Conservation (phyloP, 2,329 filamentous ascomycete genomes). For the Alternaria viburni region DNA sequence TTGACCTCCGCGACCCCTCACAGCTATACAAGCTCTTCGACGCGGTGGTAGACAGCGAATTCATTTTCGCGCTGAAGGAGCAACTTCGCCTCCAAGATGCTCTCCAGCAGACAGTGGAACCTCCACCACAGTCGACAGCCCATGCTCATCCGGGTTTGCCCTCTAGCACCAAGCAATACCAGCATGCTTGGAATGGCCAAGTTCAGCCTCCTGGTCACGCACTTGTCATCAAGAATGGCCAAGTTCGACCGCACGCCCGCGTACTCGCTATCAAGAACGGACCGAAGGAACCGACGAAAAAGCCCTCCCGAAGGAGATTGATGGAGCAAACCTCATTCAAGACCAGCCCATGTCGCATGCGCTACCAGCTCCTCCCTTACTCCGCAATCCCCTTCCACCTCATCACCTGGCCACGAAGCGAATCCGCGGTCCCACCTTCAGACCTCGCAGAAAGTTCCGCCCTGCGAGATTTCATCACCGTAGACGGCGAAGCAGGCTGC, state of each 20-base stretch:
- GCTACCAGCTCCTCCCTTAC: not conserved
- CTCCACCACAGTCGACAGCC: not conserved
- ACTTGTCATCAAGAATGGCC: not conserved
- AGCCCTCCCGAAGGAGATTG: not conserved
- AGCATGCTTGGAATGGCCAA: not conserved
- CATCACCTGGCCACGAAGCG: not conserved
- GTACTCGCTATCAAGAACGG: not conserved
- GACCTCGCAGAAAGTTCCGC: not conserved
- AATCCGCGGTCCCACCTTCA: not conserved
- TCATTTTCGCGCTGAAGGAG: not conserved
- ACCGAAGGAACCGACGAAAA: not conserved
- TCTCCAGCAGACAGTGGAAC: not conserved
- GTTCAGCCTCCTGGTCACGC: not conserved
- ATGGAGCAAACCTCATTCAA: not conserved
- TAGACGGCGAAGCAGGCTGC: not conserved
- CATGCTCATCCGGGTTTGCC: not conserved
- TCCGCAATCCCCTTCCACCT: not conserved
- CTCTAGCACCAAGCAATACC: not conserved
- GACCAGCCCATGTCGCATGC: not conserved
- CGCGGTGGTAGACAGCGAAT: not conserved
- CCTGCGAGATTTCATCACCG: not conserved
- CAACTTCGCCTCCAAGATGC: not conserved
- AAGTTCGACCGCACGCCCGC: not conserved
- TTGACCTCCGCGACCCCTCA: not conserved
- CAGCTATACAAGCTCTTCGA: not conserved